phyloP scores from a whole-genome alignment of 208 protist genomes.

The Leishmania aethiopica region DNA sequence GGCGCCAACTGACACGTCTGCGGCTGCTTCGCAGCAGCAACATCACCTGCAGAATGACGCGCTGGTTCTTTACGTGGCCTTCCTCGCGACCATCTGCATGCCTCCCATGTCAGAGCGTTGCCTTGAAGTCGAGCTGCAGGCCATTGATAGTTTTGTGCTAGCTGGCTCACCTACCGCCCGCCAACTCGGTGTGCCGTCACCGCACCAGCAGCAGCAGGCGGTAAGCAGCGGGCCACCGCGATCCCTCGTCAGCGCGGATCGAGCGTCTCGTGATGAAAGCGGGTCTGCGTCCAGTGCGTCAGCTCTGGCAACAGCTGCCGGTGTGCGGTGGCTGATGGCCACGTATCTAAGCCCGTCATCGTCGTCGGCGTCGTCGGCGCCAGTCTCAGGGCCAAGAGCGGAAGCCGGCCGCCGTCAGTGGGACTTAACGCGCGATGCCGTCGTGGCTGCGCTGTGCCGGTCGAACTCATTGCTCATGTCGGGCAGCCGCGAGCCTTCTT shows the following conservation, averaged over 20 bases:
- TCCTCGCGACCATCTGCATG: slow-evolving; percentile 9
- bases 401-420: neutral
- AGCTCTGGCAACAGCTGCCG: neutral
- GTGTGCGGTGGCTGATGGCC: slow-evolving; percentile 7
- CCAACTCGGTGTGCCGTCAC: neutral
- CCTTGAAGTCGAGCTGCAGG: neutral
- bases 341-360: slow-evolving; percentile 2
- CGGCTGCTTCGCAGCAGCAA: neutral
- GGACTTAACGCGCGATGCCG: neutral
- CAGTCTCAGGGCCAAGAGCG: neutral
- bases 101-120: neutral
- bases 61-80: slow-evolving; percentile 21
- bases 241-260: neutral
- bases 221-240: neutral
- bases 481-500: neutral
- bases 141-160: slow-evolving; percentile 12
- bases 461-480: neutral
- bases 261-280: neutral
- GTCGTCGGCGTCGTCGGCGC: neutral
- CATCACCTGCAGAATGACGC: slow-evolving; percentile 12
- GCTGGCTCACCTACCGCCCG: neutral
- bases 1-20: neutral
- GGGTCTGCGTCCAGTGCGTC: neutral
- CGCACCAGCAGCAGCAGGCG: neutral
- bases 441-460: slow-evolving; percentile 5